Evolutionary conservation across 2,329 filamentous ascomycete genomes (phyloP).

Genomic region (Botrytis galanthina): DNA sequence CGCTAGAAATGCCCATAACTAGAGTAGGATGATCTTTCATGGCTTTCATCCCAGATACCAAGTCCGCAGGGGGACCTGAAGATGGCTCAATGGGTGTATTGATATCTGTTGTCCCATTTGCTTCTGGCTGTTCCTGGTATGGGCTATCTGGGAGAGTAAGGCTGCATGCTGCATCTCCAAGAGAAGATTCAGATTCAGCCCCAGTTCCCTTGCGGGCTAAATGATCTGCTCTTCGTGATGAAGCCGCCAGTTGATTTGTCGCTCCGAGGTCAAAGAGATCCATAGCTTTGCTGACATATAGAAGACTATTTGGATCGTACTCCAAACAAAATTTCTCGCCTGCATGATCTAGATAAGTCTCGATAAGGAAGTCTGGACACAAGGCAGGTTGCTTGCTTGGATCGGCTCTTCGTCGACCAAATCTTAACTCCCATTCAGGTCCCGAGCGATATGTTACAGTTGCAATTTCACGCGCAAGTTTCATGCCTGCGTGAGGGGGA

Average conservation of each 20-base stretch:
- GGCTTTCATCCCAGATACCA: slow-evolving; percentile 70
- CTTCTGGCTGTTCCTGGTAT: slow-evolving; percentile 76
- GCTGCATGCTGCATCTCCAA: slow-evolving; percentile 57
- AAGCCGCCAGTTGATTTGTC: slow-evolving; percentile 64
- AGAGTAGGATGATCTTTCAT: slow-evolving; percentile 77
- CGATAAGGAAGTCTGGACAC: slow-evolving; percentile 96
- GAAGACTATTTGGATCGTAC: slow-evolving; percentile 90
- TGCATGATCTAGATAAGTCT: slow-evolving; percentile 96
- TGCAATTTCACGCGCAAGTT: slow-evolving; percentile 93
- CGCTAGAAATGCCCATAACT: slow-evolving; percentile 90
- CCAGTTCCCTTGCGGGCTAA: slow-evolving; percentile 53
- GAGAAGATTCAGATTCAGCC: slow-evolving; percentile 32
- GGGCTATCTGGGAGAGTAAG: slow-evolving; percentile 79
- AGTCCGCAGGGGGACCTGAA: slow-evolving; percentile 68
- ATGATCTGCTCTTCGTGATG: slow-evolving; percentile 60
- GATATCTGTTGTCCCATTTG: slow-evolving; percentile 42
- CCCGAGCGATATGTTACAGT: slow-evolving; percentile 96
- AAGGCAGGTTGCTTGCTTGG: slow-evolving; percentile 81
- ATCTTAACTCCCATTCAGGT: slow-evolving; percentile 95
- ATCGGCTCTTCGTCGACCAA: slow-evolving; percentile 84
- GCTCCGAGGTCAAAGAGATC: slow-evolving; percentile 90
- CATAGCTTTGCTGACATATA: slow-evolving; percentile 99
- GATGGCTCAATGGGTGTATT: slow-evolving; percentile 39
- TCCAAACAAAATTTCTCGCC: slow-evolving; percentile 98
- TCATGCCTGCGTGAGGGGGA: slow-evolving; percentile 95